Conservation (phyloP, 1,284 basidiomycete genomes). For the Peniophora sp. region DNA sequence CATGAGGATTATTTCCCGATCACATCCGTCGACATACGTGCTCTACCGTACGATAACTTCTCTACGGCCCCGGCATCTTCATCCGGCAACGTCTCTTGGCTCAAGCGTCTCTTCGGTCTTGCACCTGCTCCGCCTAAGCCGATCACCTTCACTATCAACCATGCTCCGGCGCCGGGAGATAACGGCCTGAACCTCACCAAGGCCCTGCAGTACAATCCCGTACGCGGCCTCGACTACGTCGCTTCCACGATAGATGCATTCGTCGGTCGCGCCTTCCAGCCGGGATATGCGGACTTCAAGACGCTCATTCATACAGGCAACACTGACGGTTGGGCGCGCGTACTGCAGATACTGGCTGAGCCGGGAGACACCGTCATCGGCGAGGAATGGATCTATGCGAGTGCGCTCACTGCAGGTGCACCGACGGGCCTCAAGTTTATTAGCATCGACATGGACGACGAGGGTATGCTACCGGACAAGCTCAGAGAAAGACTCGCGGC, state of each 20-base stretch:
- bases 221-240: conserved; percentile 45
- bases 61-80: no score
- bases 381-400: conserved; percentile 70
- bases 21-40: no score
- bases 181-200: conserved; percentile 53
- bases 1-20: no score
- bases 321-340: conserved; percentile 68
- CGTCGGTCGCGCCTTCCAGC: conserved; percentile 54
- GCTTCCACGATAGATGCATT: conserved; percentile 52
- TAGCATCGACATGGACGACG: conserved; percentile 63
- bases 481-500: conserved; percentile 54
- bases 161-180: conserved; percentile 39
- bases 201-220: conserved; percentile 67
- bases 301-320: conserved; percentile 65
- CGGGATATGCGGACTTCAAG: conserved; percentile 61
- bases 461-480: conserved; percentile 60
- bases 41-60: no score
- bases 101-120: conserved; percentile 58
- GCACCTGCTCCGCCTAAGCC: conserved; percentile 34
- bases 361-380: conserved; percentile 66
- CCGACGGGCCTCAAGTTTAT: conserved; percentile 47
- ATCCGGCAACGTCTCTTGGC: conserved; percentile 36
- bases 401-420: conserved; percentile 29
- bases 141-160: conserved; percentile 51
- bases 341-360: conserved; percentile 54